phyloP scores from a whole-genome alignment of 108 stramenopile species.

The Nitzschia sp. region DNA sequence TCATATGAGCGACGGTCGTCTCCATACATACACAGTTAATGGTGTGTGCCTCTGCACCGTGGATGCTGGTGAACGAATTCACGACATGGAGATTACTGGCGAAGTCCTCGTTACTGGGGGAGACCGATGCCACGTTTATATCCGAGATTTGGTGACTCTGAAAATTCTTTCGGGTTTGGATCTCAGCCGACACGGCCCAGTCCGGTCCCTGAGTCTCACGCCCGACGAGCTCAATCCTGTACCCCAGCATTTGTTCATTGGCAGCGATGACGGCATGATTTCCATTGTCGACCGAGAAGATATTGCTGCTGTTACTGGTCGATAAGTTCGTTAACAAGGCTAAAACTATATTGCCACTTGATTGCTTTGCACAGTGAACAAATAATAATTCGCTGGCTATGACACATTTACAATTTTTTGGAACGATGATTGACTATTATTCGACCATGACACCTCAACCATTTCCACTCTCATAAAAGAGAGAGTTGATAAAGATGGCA shows the following conservation, averaged over 20 bases:
- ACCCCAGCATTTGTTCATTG: slow-evolving; percentile 76
- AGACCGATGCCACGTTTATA: slow-evolving; percentile 59
- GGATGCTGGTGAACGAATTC: slow-evolving; percentile 62
- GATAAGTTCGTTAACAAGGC: background rate
- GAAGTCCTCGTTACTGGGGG: slow-evolving; percentile 83
- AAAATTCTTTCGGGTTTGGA: slow-evolving; percentile 62
- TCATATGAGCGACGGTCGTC: slow-evolving; percentile 58
- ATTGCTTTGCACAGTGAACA: background rate
- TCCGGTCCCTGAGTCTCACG: slow-evolving; percentile 66
- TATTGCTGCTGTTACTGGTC: background rate
- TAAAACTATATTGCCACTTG: no score
- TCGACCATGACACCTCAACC: background rate
- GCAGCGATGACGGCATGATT: slow-evolving; percentile 76
- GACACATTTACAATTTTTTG: no score
- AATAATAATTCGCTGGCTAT: no score
- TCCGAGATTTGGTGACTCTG: slow-evolving; percentile 59
- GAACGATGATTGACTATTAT: no score
- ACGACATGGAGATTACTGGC: slow-evolving; percentile 73
- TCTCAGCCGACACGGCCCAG: slow-evolving; percentile 69
- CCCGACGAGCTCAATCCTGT: slow-evolving; percentile 47
- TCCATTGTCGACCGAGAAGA: slow-evolving; percentile 57
- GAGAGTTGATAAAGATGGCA: slow-evolving; percentile 62
- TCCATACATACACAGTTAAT: slow-evolving; percentile 72
- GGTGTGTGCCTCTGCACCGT: slow-evolving; percentile 48
- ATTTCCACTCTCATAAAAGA: slow-evolving; percentile 47